Evolutionary conservation across 192 early-diverging fungal genomes (phyloP), one percentile per base, ranked within the genome.

Genomic region (Entomortierella parvispora): DNA sequence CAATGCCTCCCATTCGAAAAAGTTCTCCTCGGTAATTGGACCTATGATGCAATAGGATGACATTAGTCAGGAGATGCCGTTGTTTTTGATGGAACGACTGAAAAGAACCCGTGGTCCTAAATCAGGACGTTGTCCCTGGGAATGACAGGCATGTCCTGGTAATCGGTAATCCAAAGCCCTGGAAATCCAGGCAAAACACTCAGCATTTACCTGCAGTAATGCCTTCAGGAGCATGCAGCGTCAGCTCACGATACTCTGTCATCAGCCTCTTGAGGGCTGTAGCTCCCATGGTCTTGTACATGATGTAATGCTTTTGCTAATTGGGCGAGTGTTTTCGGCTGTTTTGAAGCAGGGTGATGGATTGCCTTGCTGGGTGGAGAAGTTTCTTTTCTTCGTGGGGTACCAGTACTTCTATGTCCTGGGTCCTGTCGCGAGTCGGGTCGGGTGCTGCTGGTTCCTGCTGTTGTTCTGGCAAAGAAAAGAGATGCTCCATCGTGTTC

Each of bases 191-290:
- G n/a, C n/a, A n/a, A n/a, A n/a, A n/a, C n/a, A n/a, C n/a, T n/a
- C n/a, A n/a, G n/a, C n/a, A n/a, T 63, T 40, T 82, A 91, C 92
- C 90, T 20, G 96, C 95, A 58, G 89, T 93, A 61, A 98, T 98
- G 55, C 95, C 96, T 54, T 98, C 95, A 7, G 96, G 95, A 23
- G 96, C 86, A 79, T 97, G 91, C 25, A 93, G 64, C 7, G 93
- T 96, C 52, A 98, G 77, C 68, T 97, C 96, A 89, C 84, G 90
- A 82, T 97, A 97, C 76, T 97, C 96, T 12, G 90, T 95, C 93
- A 96, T 95, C 50, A 97, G 84, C 59, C 96, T 88, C 83, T 93
- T 95, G 42, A 95, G 77, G 37, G 94, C 94, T 26, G 94, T 92
- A 17, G 92, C 87, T 55, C 91, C 90, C 76, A 80, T 82, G 20